Evolutionary conservation across 1,284 basidiomycete species (phyloP), one percentile per base, ranked within the genome.

Genomic region (Bondarzewia mesenterica): DNA sequence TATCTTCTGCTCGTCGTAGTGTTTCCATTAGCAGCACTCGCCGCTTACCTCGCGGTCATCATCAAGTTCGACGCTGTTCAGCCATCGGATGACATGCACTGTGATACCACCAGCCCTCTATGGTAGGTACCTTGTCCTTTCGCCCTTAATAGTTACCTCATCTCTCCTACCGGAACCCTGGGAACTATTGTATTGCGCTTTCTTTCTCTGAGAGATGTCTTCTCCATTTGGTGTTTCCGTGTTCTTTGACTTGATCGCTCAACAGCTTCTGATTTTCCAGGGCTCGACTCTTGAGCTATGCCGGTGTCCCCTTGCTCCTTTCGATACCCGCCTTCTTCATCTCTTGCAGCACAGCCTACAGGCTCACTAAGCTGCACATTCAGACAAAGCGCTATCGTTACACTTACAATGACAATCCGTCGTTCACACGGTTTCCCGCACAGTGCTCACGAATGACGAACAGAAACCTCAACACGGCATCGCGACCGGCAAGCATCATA

Each of bases 251-350:
- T 10, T 14, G 12, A 8, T 16, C 38, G 10, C 38, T 16, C 18
- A 8, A 39, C 38, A 8, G 8, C 29, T 7, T 15, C 29, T 15
- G 29, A 10, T 4, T n/a, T 18, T 4, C 38, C 46, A 85, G 82
- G 82, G 66, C 77, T 39, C 74, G 80, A 45, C 72, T 83, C 47
- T 54, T 82, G 14, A 74, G 78, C 45, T 82, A 80, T 57, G 73
- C 80, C 7, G 82, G 80, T 23, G 59, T 71, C 16, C 73, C 79
- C 0, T 68, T 80, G 52, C 49, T 78, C 29, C 59, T 78, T 14
- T 67, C 71, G 3, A 58, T 81, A 15, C 80, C 82, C 3, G 75
- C 72, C 37, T 63, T 82, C 27, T 62, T 68, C 50, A 57, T 78
- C 10, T 78, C 77, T 18, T 56, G 71, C 26, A 51, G 64, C n/a